Evolutionary conservation across 148 eudicot species (phyloP), one percentile per base, ranked within the genome.

Genomic region (Fagopyrum homotropicum): DNA sequence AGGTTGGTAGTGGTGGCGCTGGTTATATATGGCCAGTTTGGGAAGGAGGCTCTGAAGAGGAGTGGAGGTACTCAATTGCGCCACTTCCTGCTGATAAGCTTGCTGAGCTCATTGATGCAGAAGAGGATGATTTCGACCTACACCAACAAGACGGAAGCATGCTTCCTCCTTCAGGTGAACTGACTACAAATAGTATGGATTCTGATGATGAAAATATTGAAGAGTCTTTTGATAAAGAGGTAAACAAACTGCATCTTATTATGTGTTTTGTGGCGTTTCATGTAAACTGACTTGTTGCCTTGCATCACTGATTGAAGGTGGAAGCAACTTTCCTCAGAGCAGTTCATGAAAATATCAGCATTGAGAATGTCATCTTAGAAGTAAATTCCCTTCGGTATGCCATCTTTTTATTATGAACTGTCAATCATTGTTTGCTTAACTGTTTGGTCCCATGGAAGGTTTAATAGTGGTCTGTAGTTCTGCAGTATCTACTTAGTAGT

Each of bases 261-360:
- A 72, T 50, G 30, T 60, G n/a, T 72, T 48, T 22, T 47, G 30
- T 79, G 29, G 4, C 16, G 51, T 61, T 74, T 54, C 48, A 54
- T 80, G 72, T 48, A 43, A 71, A 52, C 72, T n/a, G 44, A 71
- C 17, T 78, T 15, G 10, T 72, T 45, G 47, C 70, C 40, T 61
- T 78, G 70, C 57, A 5, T 45, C 43, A 59, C 16, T 75, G 48
- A 66, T 56, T 73, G 63, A 79, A 93, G 98, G 97, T 94, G 82
- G 93, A 91, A 85, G 93, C 90, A 78, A 94, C 98, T 80, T 94
- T 94, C 73, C 80, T 83, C 46, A 87, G 98, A 85, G 98, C 93
- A 81, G 91, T 91, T 74, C 79, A 87, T 12, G 96, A 90, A 81
- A 84, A 87, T 77, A 77, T 91, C 72, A 88, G 84, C 72, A 91